Percentiles rank a stretch among this genome's conserved stretches.
These are phyloP conservation scores for Alternaria infectoria DNA, from an alignment of 2,329 filamentous ascomycete species.

Conservation along the genomic window DNA sequence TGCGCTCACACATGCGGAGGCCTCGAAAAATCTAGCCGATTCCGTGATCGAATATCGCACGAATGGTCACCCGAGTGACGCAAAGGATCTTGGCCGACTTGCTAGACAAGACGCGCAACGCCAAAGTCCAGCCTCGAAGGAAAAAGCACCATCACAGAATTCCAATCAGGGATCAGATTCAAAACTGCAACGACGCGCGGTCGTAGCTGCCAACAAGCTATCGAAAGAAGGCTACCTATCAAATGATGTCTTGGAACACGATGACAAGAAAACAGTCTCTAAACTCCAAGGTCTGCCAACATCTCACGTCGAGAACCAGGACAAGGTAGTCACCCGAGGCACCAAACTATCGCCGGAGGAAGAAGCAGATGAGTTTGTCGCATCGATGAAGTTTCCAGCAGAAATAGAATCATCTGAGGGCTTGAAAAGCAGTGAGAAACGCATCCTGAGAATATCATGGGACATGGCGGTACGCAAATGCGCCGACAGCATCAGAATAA, in stretches of 20 bases:
- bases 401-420: not conserved
- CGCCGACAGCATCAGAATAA: not conserved
- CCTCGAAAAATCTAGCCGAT: not conserved
- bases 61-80: not conserved
- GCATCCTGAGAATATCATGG: not conserved
- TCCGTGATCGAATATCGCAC: not conserved
- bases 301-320: not conserved
- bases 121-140: not conserved
- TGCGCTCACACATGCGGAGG: not conserved
- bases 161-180: not conserved
- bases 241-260: not conserved
- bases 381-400: not conserved
- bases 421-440: not conserved
- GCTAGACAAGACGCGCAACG: not conserved
- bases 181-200: not conserved
- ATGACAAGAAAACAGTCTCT: not conserved
- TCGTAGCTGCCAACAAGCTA: not conserved
- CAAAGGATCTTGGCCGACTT: not conserved
- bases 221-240: not conserved
- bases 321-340: not conserved
- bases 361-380: not conserved
- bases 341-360: not conserved
- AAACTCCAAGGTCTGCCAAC: not conserved
- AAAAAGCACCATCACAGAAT: not conserved
- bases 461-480: not conserved